phyloP scores from a whole-genome alignment of 352 stramenopile genomes.

The Globisporangium canariense region DNA sequence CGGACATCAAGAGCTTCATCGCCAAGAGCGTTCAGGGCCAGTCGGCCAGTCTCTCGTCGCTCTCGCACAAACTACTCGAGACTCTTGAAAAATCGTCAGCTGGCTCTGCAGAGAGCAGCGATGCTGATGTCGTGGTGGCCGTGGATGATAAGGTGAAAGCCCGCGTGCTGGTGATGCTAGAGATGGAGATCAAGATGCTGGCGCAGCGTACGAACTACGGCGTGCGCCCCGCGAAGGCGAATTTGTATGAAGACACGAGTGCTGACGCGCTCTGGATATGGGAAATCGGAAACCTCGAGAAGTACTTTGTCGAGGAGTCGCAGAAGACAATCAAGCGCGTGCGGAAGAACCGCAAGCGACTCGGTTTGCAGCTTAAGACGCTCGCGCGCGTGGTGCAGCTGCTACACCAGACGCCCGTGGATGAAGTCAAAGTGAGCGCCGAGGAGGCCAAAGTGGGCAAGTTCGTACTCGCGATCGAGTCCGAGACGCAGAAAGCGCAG shows the following conservation, averaged over 20 bases:
- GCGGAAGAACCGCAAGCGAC: conserved; percentile 76
- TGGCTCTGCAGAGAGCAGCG: conserved; percentile 5
- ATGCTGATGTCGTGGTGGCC: not conserved
- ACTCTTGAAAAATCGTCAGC: conserved; percentile 20
- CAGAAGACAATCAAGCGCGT: conserved; percentile 77
- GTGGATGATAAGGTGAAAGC: conserved; percentile 19
- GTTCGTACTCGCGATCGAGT: conserved; percentile 62
- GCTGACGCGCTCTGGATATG: conserved; percentile 76
- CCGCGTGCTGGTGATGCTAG: conserved; percentile 33
- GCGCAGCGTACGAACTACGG: conserved; percentile 74
- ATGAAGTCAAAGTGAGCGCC: conserved; percentile 75
- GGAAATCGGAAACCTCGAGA: conserved; percentile 77
- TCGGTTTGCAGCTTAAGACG: conserved; percentile 68
- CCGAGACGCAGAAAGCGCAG: conserved; percentile 55
- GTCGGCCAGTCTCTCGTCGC: conserved; percentile 31
- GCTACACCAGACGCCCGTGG: conserved; percentile 57
- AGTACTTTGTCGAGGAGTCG: conserved; percentile 61
- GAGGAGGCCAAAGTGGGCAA: conserved; percentile 82
- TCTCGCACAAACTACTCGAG: conserved; percentile 32
- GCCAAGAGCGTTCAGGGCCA: conserved; percentile 46
- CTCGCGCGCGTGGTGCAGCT: conserved; percentile 64
- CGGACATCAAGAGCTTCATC: conserved; percentile 52
- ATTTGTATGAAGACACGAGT: conserved; percentile 80
- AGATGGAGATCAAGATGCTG: conserved; percentile 89
- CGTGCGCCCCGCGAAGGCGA: conserved; percentile 57